Evolutionary conservation across 345 rosid species (phyloP).

Genomic region (Stellera chamaejasme): DNA sequence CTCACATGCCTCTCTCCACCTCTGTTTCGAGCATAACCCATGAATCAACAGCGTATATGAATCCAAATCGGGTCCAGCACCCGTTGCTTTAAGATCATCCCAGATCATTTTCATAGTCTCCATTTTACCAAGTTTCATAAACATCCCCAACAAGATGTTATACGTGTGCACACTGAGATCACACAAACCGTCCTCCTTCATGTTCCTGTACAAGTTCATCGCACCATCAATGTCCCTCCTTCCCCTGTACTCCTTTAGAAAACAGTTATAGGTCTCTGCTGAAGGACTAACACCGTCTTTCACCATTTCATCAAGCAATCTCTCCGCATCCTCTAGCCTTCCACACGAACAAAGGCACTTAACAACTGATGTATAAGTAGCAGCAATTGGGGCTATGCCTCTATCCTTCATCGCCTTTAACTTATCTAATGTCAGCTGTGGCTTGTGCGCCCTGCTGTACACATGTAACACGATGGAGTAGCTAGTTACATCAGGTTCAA

Average conservation of each 20-base stretch:
- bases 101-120: conserved; percentile 56
- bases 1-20: conserved; percentile 72
- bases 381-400: conserved; percentile 54
- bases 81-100: conserved; percentile 53
- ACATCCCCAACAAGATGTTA: conserved; percentile 57
- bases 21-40: conserved; percentile 54
- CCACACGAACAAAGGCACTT: conserved; percentile 85
- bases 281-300: conserved; percentile 46
- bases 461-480: conserved; percentile 73
- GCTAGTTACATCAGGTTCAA: conserved; percentile 77
- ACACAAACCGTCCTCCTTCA: conserved; percentile 45
- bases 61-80: conserved; percentile 71
- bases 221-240: conserved; percentile 61
- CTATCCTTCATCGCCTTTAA: conserved; percentile 56
- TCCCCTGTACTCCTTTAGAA: conserved; percentile 81
- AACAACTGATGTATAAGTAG: conserved; percentile 60
- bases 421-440: conserved; percentile 62
- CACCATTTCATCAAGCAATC: conserved; percentile 62
- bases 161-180: conserved; percentile 44
- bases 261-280: conserved; percentile 68
- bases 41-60: conserved; percentile 66
- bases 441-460: conserved; percentile 77
- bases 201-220: conserved; percentile 57
- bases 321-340: conserved; percentile 57
- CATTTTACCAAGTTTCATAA: conserved; percentile 44